Evolutionary conservation across 768 basidiomycete species (phyloP).

Genomic region (Pulveroboletus sp.): DNA sequence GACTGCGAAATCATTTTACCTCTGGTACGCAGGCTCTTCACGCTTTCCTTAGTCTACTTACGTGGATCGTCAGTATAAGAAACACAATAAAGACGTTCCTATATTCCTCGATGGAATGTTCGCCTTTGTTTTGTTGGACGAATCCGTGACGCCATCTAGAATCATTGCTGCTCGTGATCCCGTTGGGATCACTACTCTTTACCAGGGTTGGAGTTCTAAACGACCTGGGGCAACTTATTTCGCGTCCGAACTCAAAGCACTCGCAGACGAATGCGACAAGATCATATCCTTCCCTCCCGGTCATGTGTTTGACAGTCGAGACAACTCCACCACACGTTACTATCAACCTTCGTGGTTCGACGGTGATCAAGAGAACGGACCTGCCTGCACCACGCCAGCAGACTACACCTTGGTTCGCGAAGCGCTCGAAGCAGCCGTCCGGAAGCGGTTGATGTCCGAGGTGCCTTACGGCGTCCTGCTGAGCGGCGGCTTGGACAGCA

Average conservation of each 20-base stretch:
- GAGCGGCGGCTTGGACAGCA: constrained; percentile 93
- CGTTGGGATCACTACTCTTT: constrained; percentile 97
- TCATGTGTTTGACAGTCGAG: constrained; percentile 87
- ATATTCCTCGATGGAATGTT: constrained; percentile 95
- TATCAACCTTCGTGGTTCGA: constrained; percentile 88
- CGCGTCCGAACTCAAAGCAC: constrained; percentile 91
- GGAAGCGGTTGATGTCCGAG: constrained; percentile 95
- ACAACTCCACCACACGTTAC: constrained; percentile 75
- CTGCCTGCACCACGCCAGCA: constrained; percentile 49
- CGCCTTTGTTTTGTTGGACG: constrained; percentile 94
- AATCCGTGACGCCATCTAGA: constrained; percentile 82
- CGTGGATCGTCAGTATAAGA: constrained; percentile 59
- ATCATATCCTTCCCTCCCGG: constrained; percentile 97
- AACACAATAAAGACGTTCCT: constrained; percentile 74
- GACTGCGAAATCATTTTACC: constrained; percentile 98
- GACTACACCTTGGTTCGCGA: constrained; percentile 72
- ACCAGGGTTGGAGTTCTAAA: constrained; percentile 89
- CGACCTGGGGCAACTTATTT: constrained; percentile 84
- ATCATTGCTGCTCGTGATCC: constrained; percentile 96
- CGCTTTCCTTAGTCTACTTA: not conserved
- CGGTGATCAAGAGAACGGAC: constrained; percentile 65
- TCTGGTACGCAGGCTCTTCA: constrained; percentile 48
- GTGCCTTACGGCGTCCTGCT: constrained; percentile 97
- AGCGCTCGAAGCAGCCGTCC: constrained; percentile 84
- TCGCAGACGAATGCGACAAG: constrained; percentile 88